Evolutionary conservation across 2,329 filamentous ascomycete species (phyloP), one percentile per base, ranked within the genome.

Genomic region (Fusarium illudens): DNA sequence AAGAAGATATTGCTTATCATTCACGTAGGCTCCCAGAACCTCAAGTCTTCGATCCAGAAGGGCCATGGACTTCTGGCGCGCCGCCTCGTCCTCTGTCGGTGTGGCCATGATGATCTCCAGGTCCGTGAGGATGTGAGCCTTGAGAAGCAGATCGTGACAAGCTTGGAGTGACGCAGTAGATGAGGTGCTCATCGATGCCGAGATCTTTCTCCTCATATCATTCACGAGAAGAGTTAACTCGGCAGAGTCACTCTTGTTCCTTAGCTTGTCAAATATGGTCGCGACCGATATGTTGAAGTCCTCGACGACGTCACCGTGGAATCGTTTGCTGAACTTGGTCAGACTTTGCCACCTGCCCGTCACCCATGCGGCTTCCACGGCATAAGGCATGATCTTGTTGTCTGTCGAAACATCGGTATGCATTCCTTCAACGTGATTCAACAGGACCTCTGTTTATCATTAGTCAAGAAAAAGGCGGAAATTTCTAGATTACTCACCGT

Each of bases 1-100:
- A 27, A 99, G 84, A 10, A 99, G 80, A 75, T 97, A 98, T 76
- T 97, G 95, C 77, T 99, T 99, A 76, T 99, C 94, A 54, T 90
- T 88, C 34, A 94, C 90, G 73, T 96, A 97, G 1, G 94, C 92
- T 1, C 96, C 96, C 3, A 99, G 83, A 2, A 96, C 86, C 70
- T 94, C 92, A n/a, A 99, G 82, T n/a, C 96, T 89, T 46, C 91
- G 88, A 64, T 91, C 86, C 6, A 97, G 64, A 6, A 80, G 63
- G 2, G 67, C 62, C 60, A 79, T 75, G 3, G 76, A 77, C 52
- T 72, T 76, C 32, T 73, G 73, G 30, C 75, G 76, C 39, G 79
- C 78, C 48, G 80, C 76, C 54, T 84, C 79, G 9, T 81, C 79
- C 46, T 83, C 80, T 10, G 78, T 71, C 30, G 82, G 80, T 20